These are phyloP conservation scores for Amesomyces nigricolor DNA, from an alignment of 2,329 filamentous ascomycete species.

Conservation along the genomic window DNA sequence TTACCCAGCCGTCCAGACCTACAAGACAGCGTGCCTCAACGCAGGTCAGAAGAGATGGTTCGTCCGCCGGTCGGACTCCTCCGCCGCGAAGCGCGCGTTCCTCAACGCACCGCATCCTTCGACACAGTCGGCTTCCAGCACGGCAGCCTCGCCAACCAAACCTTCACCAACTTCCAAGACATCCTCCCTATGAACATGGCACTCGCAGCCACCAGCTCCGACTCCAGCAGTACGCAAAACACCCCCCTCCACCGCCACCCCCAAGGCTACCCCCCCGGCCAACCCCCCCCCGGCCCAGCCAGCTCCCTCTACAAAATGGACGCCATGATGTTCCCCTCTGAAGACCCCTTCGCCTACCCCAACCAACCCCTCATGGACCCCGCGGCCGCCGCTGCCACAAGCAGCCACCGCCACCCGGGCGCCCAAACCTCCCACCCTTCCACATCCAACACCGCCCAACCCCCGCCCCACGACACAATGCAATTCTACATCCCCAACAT, in stretches of 20 bases:
- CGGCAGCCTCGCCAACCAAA: constrained; percentile 27
- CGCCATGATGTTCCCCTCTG: constrained; percentile 74
- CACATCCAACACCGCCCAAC: constrained; percentile 20
- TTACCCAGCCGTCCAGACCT: constrained; percentile 26
- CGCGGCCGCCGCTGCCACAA: not conserved
- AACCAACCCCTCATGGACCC: constrained; percentile 42
- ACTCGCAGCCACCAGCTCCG: constrained; percentile 38
- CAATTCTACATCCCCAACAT: constrained; percentile 48
- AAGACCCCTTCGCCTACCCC: constrained; percentile 73
- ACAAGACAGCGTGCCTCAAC: constrained; percentile 19
- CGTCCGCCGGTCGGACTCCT: constrained; percentile 17
- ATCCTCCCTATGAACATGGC: constrained; percentile 43
- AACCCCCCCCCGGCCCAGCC: constrained; percentile 29
- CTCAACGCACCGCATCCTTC: constrained; percentile 26
- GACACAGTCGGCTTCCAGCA: constrained; percentile 26
- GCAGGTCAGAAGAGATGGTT: constrained; percentile 28
- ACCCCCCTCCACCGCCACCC: constrained; percentile 27
- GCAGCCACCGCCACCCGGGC: constrained; percentile 29
- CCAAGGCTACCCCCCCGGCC: constrained; percentile 29
- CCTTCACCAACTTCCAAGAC: constrained; percentile 40
- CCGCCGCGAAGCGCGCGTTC: constrained; percentile 15
- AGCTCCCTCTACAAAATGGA: constrained; percentile 62
- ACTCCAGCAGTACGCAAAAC: constrained; percentile 30
- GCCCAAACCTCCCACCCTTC: constrained; percentile 27
- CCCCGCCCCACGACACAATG: constrained; percentile 34